A percentile compares a stretch with the other conserved stretches of the same genome.
phyloP scores from a whole-genome alignment of 768 basidiomycete species.

The Boletus pseudopeckii region DNA sequence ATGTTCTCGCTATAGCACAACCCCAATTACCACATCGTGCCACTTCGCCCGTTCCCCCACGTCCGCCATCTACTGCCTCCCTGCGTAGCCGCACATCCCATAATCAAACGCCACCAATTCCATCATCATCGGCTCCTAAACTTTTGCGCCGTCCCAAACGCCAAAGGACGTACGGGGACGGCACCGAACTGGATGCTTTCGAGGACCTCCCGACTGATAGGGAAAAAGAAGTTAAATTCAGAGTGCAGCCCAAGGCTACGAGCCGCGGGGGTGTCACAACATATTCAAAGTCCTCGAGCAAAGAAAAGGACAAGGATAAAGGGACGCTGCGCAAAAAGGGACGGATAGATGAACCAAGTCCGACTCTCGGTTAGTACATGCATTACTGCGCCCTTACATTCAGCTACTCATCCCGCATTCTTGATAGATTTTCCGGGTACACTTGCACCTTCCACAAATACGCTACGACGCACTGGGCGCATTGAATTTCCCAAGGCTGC shows the following conservation, averaged over 20 bases:
- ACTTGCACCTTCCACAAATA: constrained; percentile 46
- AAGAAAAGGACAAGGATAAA: constrained; percentile 43
- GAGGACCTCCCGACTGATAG: constrained; percentile 87
- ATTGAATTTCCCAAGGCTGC: constrained; percentile 51
- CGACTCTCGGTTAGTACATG: constrained; percentile 38
- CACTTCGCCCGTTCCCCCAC: constrained; percentile 55
- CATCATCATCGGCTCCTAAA: constrained; percentile 53
- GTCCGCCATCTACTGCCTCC: constrained; percentile 57
- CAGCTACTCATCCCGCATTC: background rate
- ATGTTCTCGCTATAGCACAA: constrained; percentile 18
- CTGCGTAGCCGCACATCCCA: constrained; percentile 35
- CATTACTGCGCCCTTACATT: background rate
- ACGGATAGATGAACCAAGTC: constrained; percentile 42
- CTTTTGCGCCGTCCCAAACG: constrained; percentile 76
- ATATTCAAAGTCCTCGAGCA: constrained; percentile 40
- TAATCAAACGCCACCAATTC: constrained; percentile 30
- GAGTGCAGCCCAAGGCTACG: constrained; percentile 70
- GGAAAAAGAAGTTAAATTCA: constrained; percentile 73
- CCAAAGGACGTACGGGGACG: constrained; percentile 73
- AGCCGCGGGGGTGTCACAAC: constrained; percentile 52
- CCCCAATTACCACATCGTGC: constrained; percentile 43
- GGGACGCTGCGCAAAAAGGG: constrained; percentile 58
- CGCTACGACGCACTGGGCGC: constrained; percentile 53
- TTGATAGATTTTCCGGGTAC: constrained; percentile 24
- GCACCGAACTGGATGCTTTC: constrained; percentile 84